Evolutionary conservation across 257 asterid species (phyloP).

Genomic region (Capsicum pubescens): DNA sequence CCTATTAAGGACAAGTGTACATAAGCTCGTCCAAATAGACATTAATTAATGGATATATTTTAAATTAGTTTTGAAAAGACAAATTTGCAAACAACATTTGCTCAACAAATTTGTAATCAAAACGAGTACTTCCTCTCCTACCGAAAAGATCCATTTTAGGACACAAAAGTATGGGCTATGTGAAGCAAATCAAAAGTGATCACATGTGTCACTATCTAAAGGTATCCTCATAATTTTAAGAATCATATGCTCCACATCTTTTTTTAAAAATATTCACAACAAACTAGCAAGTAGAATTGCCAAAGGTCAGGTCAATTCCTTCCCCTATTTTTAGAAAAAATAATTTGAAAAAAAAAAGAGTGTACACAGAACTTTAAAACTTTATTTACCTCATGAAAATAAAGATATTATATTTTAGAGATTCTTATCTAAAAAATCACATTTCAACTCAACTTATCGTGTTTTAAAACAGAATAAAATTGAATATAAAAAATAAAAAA

Average conservation of each 20-base stretch:
- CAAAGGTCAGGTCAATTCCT: too few species aligned
- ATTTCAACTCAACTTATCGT: too few species aligned
- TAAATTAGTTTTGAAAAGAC: background rate
- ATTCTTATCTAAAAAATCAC: too few species aligned
- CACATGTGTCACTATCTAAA: constrained; percentile 33
- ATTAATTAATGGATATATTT: background rate
- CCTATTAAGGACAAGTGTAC: constrained; percentile 36
- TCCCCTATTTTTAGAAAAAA: too few species aligned
- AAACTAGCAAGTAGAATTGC: background rate
- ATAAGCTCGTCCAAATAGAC: background rate
- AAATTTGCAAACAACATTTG: constrained; percentile 32
- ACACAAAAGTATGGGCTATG: constrained; percentile 25
- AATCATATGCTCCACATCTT: background rate
- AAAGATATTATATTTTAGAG: too few species aligned
- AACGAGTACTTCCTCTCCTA: background rate
- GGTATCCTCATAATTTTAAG: constrained; percentile 19
- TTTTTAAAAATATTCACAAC: background rate
- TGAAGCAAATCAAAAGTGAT: constrained; percentile 18
- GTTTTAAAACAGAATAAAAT: too few species aligned
- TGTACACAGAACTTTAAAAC: too few species aligned
- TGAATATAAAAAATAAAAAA: too few species aligned
- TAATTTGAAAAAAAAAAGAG: too few species aligned
- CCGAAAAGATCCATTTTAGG: constrained; percentile 24
- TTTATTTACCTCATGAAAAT: too few species aligned
- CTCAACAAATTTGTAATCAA: background rate